phyloP scores from a whole-genome alignment of 768 basidiomycete genomes.

The Nidula microcarpa region DNA sequence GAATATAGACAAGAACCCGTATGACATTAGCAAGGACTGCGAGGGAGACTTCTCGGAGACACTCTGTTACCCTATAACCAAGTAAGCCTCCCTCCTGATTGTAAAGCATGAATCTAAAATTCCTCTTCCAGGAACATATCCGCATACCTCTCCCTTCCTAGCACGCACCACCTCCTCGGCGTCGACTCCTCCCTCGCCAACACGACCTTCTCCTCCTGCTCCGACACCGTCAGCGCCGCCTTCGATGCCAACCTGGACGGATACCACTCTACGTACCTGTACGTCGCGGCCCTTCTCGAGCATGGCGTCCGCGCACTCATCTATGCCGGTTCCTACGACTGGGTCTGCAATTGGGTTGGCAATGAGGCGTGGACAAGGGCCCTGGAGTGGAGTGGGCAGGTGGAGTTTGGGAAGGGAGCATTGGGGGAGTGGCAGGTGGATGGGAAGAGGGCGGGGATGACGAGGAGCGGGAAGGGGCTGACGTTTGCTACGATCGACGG shows the following conservation, averaged over 20 bases:
- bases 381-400: slow-evolving; percentile 69
- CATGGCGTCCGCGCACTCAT: slow-evolving; percentile 68
- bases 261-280: slow-evolving; percentile 43
- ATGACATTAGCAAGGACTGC: slow-evolving; percentile 67
- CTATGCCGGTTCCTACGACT: slow-evolving; percentile 70
- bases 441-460: slow-evolving; percentile 35
- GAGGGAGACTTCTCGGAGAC: slow-evolving; percentile 41
- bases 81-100: slow-evolving; percentile 10
- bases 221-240: slow-evolving; percentile 34
- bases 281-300: slow-evolving; percentile 67
- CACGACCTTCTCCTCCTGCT: slow-evolving; percentile 30
- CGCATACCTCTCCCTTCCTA: slow-evolving; percentile 58
- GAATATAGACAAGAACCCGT: slow-evolving; percentile 45
- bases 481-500: slow-evolving; percentile 63
- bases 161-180: slow-evolving; percentile 54
- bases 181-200: slow-evolving; percentile 46
- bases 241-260: slow-evolving; percentile 47
- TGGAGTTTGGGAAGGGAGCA: slow-evolving; percentile 32
- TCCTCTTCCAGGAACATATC: slow-evolving; percentile 42
- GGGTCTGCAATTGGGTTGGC: slow-evolving; percentile 75
- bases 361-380: slow-evolving; percentile 69
- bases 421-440: slow-evolving; percentile 60
- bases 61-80: slow-evolving; percentile 58
- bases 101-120: not conserved
- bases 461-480: slow-evolving; percentile 43